These are phyloP conservation scores for Triadica sebifera DNA, from an alignment of 345 rosid genomes.

Conservation along the genomic window DNA sequence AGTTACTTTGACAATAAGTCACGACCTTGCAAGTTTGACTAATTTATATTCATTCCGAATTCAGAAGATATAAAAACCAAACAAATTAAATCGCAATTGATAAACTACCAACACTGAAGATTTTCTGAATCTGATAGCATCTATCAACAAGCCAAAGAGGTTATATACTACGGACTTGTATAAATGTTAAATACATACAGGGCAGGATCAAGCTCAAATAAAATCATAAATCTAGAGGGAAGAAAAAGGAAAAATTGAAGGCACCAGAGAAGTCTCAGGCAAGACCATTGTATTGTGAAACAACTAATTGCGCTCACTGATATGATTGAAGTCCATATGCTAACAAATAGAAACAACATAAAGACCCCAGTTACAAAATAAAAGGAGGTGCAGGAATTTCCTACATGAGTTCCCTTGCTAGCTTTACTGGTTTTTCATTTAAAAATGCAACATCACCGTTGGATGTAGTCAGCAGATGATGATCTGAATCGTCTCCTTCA, in stretches of 20 bases:
- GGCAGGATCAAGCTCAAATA: slow-evolving; percentile 9
- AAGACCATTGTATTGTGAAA: neutral
- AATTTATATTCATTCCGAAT: neutral
- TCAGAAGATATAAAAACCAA: neutral
- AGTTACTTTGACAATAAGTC: too few species aligned
- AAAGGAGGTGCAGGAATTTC: slow-evolving; percentile 10
- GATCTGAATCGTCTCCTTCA: slow-evolving; percentile 68
- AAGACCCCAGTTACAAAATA: slow-evolving; percentile 13
- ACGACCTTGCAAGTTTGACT: too few species aligned
- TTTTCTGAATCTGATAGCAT: slow-evolving; percentile 14
- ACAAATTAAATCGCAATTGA: neutral
- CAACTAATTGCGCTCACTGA: neutral
- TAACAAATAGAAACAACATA: slow-evolving; percentile 4
- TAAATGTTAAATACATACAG: slow-evolving; percentile 4
- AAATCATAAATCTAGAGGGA: slow-evolving; percentile 10
- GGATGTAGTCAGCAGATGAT: slow-evolving; percentile 57
- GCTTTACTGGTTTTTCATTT: slow-evolving; percentile 61
- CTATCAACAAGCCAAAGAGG: slow-evolving; percentile 12
- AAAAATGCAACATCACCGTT: slow-evolving; percentile 64
- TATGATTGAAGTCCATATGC: slow-evolving; percentile 7
- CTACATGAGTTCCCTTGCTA: slow-evolving; percentile 55
- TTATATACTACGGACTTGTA: neutral
- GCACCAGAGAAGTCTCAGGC: slow-evolving; percentile 9
- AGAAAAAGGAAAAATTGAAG: slow-evolving; percentile 4
- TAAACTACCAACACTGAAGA: neutral